phyloP scores from a whole-genome alignment of 148 eudicot species.

The Camellia japonica region DNA sequence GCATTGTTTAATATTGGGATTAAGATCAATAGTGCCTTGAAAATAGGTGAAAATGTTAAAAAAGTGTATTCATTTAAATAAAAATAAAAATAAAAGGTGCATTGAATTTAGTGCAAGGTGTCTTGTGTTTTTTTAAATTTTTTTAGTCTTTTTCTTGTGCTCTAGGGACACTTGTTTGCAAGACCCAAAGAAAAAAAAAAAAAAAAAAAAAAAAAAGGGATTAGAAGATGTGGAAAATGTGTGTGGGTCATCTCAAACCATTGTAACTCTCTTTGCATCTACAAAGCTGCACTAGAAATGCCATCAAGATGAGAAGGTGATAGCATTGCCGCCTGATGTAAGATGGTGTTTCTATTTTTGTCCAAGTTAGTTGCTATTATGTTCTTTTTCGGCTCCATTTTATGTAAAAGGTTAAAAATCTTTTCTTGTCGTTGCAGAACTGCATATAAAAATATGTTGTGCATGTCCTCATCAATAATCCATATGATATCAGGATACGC shows the following conservation, averaged over 20 bases:
- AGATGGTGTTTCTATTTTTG: constrained; percentile 13
- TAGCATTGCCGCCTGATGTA: constrained; percentile 22
- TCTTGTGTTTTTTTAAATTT: no score
- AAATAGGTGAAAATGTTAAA: no score
- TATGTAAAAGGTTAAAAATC: constrained; percentile 14
- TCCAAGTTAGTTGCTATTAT: constrained; percentile 14
- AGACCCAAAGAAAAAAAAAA: no score
- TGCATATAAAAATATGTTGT: constrained; percentile 19
- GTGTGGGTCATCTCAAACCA: no score
- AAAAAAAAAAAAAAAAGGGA: no score
- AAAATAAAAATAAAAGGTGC: no score
- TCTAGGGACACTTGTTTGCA: no score
- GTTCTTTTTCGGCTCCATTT: neutral
- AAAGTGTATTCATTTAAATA: no score
- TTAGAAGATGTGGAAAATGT: neutral
- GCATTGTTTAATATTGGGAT: no score
- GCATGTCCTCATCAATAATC: constrained; percentile 6
- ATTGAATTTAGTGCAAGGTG: no score
- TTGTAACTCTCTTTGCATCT: constrained; percentile 10
- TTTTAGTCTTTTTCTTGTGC: no score
- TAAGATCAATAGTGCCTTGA: no score
- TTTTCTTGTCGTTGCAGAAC: constrained; percentile 16
- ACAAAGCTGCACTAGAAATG: constrained; percentile 20
- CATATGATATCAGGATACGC: constrained; percentile 18
- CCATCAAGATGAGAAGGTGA: constrained; percentile 20